phyloP scores from a whole-genome alignment of 192 early-diverging fungal genomes.

The Funneliformis mosseae region DNA sequence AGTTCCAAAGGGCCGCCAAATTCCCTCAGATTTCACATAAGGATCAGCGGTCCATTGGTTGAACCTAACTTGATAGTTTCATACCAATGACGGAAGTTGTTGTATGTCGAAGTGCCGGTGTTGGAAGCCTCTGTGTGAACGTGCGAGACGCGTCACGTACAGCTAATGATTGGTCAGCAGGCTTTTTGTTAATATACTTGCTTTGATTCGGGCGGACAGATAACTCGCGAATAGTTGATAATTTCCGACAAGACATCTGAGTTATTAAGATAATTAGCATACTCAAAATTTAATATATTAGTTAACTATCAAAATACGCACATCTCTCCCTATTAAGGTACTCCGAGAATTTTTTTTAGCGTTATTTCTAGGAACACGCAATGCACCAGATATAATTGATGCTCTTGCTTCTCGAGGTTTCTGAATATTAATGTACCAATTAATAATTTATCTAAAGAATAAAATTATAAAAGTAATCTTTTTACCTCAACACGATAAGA shows the following conservation, averaged over 20 bases:
- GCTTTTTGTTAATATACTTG: neutral
- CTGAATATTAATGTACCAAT: neutral
- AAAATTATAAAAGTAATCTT: neutral
- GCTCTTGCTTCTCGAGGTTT: conserved; percentile 15
- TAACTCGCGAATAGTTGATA: neutral
- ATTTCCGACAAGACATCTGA: neutral
- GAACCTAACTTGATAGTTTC: neutral
- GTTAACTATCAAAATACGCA: neutral
- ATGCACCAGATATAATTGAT: neutral
- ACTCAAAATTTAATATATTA: neutral
- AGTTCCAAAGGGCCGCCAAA: too few relatives aligned
- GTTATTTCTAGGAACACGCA: neutral
- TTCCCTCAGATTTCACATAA: too few relatives aligned
- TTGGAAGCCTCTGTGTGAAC: neutral
- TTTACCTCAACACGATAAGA: conserved; percentile 12
- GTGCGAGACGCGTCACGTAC: neutral
- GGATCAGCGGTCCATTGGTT: too few relatives aligned
- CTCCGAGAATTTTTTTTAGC: neutral
- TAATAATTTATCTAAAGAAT: neutral
- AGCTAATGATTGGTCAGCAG: neutral
- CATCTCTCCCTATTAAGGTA: neutral
- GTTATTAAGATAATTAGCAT: neutral
- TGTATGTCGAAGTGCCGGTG: neutral
- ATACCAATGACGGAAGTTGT: neutral
- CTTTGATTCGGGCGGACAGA: neutral